These are phyloP conservation scores for Cyberlindnera bimundalis DNA, from an alignment of 805 yeast species.

Conservation along the genomic window DNA sequence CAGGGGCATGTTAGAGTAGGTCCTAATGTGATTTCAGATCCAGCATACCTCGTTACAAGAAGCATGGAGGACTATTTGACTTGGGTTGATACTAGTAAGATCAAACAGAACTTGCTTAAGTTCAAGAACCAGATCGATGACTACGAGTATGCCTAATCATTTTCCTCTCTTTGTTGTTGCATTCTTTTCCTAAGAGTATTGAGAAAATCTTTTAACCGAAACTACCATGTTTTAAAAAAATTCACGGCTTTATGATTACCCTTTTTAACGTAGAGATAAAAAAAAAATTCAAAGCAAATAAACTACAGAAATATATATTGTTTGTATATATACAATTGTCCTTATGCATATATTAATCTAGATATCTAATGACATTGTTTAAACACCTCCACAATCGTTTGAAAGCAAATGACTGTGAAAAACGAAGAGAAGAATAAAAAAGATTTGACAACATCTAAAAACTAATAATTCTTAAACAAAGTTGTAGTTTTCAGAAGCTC, in stretches of 20 bases:
- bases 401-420: background rate
- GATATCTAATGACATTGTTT: too few relatives aligned
- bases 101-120: conserved; percentile 81
- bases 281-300: too few relatives aligned
- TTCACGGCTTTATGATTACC: conserved; percentile 5
- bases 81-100: conserved; percentile 96
- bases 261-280: too few relatives aligned
- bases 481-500: conserved; percentile 35
- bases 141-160: conserved; percentile 42
- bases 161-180: background rate
- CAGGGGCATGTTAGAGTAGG: conserved; percentile 99
- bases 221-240: background rate
- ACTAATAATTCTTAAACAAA: conserved; percentile 11
- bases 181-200: too few relatives aligned
- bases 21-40: conserved; percentile 91
- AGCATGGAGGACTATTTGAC: conserved; percentile 95
- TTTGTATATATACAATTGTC: background rate
- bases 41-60: conserved; percentile 90
- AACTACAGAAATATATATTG: background rate
- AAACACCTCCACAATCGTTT: background rate
- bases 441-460: background rate
- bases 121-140: conserved; percentile 75
- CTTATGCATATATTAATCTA: too few relatives aligned
- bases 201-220: too few relatives aligned
- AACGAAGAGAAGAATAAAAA: background rate